phyloP scores from a whole-genome alignment of 495 filamentous ascomycete genomes.

The Darksidea phi region DNA sequence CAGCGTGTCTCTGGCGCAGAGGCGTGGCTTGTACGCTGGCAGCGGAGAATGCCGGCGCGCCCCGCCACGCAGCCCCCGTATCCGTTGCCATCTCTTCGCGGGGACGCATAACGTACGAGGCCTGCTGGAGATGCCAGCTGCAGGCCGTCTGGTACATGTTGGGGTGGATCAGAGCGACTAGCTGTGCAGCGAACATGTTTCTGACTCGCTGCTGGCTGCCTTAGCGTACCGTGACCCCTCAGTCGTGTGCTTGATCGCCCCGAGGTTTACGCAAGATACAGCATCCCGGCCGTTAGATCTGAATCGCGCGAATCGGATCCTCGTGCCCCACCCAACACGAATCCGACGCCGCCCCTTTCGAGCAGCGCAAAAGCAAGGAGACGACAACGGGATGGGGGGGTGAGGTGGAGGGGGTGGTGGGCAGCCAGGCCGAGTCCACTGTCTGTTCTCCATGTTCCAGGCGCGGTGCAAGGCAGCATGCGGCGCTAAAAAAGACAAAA shows the following conservation, averaged over 20 bases:
- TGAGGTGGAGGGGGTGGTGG: too few relatives aligned
- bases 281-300: constrained; percentile 35
- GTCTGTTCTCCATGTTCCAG: too few relatives aligned
- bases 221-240: too few relatives aligned
- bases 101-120: background rate
- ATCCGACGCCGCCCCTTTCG: constrained; percentile 7
- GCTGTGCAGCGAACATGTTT: background rate
- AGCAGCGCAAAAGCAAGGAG: constrained; percentile 12
- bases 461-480: too few relatives aligned
- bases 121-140: too few relatives aligned
- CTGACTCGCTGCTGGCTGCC: too few relatives aligned
- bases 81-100: background rate
- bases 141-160: background rate
- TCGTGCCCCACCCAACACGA: constrained; percentile 18
- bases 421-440: too few relatives aligned
- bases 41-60: constrained; percentile 8
- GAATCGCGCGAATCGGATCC: constrained; percentile 33
- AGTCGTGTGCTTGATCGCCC: background rate
- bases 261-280: constrained; percentile 25
- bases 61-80: background rate
- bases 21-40: constrained; percentile 1
- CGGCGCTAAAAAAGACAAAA: too few relatives aligned
- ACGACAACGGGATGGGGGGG: too few relatives aligned
- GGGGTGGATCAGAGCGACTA: background rate
- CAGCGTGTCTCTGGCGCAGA: background rate